Conservation (phyloP, 768 basidiomycete species). For the Xanthoconium purpureum region DNA sequence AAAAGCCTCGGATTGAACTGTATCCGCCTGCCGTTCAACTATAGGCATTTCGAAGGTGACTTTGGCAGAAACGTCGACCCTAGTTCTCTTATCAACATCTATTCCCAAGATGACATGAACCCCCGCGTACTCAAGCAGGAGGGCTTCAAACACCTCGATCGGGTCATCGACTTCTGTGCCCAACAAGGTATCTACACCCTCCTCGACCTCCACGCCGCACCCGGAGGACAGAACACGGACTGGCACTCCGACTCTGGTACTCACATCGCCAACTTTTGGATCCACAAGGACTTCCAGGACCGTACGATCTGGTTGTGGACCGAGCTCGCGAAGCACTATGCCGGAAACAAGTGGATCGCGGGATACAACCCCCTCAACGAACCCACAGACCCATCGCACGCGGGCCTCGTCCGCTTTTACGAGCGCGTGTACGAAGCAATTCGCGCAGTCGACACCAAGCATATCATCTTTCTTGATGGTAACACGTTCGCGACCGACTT, state of each 20-base stretch:
- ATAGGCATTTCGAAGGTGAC: slow-evolving; percentile 61
- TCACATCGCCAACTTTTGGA: slow-evolving; percentile 75
- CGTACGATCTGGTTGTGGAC: slow-evolving; percentile 75
- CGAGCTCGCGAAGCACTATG: slow-evolving; percentile 72
- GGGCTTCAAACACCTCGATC: slow-evolving; percentile 80
- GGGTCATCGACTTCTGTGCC: slow-evolving; percentile 74
- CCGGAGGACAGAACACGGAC: slow-evolving; percentile 72
- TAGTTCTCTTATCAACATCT: slow-evolving; percentile 4
- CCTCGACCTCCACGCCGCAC: slow-evolving; percentile 76
- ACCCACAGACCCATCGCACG: slow-evolving; percentile 66
- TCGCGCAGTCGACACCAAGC: slow-evolving; percentile 63
- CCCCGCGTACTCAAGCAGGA: slow-evolving; percentile 70
- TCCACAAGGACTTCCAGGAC: slow-evolving; percentile 83
- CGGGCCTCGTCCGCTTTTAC: slow-evolving; percentile 64
- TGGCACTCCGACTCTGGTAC: slow-evolving; percentile 78
- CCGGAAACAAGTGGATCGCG: slow-evolving; percentile 76
- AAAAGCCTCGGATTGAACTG: slow-evolving; percentile 77
- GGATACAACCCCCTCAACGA: slow-evolving; percentile 89
- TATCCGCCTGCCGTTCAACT: slow-evolving; percentile 73
- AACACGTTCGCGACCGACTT: slow-evolving; percentile 84
- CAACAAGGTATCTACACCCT: slow-evolving; percentile 75
- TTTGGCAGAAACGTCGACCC: neutral
- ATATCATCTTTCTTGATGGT: slow-evolving; percentile 77
- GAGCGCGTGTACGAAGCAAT: slow-evolving; percentile 66
- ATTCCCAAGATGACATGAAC: slow-evolving; percentile 60